Base-by-base conservation (phyloP, 179 eudicot genomes). In the Silene noctiflora region DNA sequence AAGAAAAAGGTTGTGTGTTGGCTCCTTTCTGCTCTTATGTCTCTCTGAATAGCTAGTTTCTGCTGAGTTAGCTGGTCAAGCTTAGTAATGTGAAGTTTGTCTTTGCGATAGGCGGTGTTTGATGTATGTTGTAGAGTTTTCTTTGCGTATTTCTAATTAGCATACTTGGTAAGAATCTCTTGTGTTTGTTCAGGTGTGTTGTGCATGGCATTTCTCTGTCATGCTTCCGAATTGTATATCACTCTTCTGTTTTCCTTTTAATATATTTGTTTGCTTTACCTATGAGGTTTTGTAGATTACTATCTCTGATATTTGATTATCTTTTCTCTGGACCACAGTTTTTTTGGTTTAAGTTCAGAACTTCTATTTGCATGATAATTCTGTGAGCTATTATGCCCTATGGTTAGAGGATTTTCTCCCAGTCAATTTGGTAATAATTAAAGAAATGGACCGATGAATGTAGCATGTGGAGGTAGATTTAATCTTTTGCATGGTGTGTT, bases 1-100 rank as follows among this genome's bases (percentile, higher is more conserved):
- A 81, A 90, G 79, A 93, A 91, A 79, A 96, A 96, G 98, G 98
- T 96, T 87, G 27, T 20, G 75, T 42, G 46, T 24, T 39, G 11
- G 27, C 69, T 69, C 33, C 29, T 71, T 35, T 44, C 48, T 74
- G 21, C 83, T 72, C 11, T 72, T 4, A 58, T 10, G 77, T 70
- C n/a, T 31, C 20, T 20, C 55, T 61, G 25, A 27, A 35, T 73
- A 42, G 53, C 22, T 39, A 14, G 27, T 71, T 35, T 44, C 39
- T 74, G 44, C 17, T 44, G 78, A 25, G 31, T 69, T 60, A 24
- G 21, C 12, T 29, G 35, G 55, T 77, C 73, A 48, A 67, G 60
- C 58, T 62, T 68, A 53, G 42, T 55, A 60, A 5, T 17, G 31
- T 24, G 72, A 73, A 33, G 67, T 55, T 67, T 62, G 21, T 39